phyloP scores from a whole-genome alignment of 1,284 basidiomycete species.

The Sanghuangporus sanghuang region DNA sequence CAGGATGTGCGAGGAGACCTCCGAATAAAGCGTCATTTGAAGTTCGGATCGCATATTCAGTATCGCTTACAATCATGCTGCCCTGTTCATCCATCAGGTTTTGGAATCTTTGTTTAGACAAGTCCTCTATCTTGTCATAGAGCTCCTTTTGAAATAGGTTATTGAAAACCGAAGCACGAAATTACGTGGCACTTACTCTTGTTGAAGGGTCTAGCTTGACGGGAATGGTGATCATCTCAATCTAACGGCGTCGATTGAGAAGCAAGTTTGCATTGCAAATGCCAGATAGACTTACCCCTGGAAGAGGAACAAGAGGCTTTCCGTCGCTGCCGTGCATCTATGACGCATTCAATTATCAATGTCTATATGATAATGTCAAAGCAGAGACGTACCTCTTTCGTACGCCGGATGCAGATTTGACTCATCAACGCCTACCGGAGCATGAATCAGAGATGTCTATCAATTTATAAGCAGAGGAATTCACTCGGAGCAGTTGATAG shows the following conservation, averaged over 20 bases:
- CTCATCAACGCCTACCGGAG: conserved; percentile 68
- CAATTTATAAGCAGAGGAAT: conserved; percentile 19
- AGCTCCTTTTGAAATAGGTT: conserved; percentile 39
- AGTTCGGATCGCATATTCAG: conserved; percentile 13
- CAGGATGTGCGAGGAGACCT: conserved; percentile 69
- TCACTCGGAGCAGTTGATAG: conserved; percentile 64
- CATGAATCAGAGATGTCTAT: conserved; percentile 9
- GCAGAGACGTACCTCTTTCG: conserved; percentile 65
- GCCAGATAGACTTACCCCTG: conserved; percentile 47
- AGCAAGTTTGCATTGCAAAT: not conserved
- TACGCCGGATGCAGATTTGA: conserved; percentile 78
- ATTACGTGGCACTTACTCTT: conserved; percentile 39
- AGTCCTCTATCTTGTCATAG: conserved; percentile 70
- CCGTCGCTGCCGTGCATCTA: conserved; percentile 82
- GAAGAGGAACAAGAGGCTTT: conserved; percentile 66
- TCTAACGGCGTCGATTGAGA: conserved; percentile 35
- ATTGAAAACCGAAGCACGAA: not conserved
- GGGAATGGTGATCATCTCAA: conserved; percentile 66
- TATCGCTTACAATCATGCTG: conserved; percentile 36
- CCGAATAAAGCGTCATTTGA: not conserved
- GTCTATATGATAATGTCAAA: not conserved
- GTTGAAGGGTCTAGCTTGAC: conserved; percentile 68
- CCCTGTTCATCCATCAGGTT: conserved; percentile 43
- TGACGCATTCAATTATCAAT: conserved; percentile 7
- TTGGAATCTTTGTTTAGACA: conserved; percentile 60